phyloP scores from a whole-genome alignment of 208 protist genomes.

The Novymonas esmeraldas region DNA sequence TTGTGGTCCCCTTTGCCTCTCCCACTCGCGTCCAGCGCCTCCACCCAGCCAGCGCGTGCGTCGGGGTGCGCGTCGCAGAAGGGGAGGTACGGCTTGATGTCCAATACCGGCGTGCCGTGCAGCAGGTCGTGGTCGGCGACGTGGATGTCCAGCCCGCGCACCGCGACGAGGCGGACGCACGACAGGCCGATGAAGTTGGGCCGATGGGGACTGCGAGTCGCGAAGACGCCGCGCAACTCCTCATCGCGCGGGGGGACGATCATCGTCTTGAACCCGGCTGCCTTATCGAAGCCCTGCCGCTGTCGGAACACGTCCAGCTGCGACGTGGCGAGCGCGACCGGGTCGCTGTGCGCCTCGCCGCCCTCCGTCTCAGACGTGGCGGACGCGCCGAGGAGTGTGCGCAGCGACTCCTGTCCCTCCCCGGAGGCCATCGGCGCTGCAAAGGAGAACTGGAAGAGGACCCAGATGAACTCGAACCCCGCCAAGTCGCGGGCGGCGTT shows the following conservation, averaged over 20 bases:
- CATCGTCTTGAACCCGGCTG: constrained; percentile 83
- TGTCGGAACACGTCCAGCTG: constrained; percentile 35
- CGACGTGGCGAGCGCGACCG: neutral
- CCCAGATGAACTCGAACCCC: constrained; percentile 92
- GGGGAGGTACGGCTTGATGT: constrained; percentile 96
- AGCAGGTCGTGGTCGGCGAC: constrained; percentile 95
- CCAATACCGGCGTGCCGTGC: constrained; percentile 96
- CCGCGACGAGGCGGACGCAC: constrained; percentile 78
- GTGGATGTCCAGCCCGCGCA: constrained; percentile 81
- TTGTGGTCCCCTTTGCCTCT: constrained; percentile 79
- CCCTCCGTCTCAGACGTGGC: too few species aligned
- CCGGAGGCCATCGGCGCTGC: constrained; percentile 65
- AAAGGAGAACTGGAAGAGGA: constrained; percentile 91
- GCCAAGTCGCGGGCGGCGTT: constrained; percentile 83
- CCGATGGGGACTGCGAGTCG: constrained; percentile 91
- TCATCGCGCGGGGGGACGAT: constrained; percentile 85
- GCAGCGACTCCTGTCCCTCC: constrained; percentile 50
- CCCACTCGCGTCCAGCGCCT: constrained; percentile 72
- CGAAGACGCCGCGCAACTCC: constrained; percentile 86
- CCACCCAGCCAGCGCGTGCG: constrained; percentile 82
- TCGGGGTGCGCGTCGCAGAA: constrained; percentile 87
- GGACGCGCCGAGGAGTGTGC: constrained; percentile 22
- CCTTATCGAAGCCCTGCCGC: constrained; percentile 61
- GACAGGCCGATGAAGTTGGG: constrained; percentile 93
- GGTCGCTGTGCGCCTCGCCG: neutral